These are phyloP conservation scores for Eurotiales sp. DNA, from an alignment of 2,329 filamentous ascomycete genomes.

Conservation along the genomic window DNA sequence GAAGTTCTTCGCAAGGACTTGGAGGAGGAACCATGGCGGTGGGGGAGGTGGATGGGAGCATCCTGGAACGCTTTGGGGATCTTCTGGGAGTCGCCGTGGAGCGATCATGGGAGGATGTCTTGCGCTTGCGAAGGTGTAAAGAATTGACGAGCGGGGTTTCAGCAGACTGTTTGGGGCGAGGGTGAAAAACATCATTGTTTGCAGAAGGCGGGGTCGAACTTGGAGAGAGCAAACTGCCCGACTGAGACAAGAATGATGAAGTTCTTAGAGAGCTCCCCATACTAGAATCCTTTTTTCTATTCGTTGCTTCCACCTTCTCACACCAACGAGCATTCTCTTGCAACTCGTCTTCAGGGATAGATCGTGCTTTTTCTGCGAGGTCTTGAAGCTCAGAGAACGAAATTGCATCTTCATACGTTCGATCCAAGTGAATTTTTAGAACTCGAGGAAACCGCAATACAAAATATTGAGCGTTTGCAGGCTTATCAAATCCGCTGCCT, in stretches of 20 bases:
- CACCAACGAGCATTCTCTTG: constrained; percentile 61
- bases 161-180: not conserved
- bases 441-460: constrained; percentile 73
- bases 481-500: constrained; percentile 74
- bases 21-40: constrained; percentile 6
- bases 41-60: not conserved
- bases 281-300: constrained; percentile 31
- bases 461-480: constrained; percentile 65
- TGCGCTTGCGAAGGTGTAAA: constrained; percentile 3
- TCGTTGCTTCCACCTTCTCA: constrained; percentile 54
- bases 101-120: not conserved
- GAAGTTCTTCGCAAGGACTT: constrained; percentile 3
- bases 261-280: constrained; percentile 23
- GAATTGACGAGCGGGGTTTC: not conserved
- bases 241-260: constrained; percentile 15
- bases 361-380: constrained; percentile 58
- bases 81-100: not conserved
- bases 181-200: not conserved
- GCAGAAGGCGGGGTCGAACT: not conserved
- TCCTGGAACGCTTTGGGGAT: constrained; percentile 2
- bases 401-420: constrained; percentile 64
- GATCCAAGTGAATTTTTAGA: constrained; percentile 72
- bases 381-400: constrained; percentile 67
- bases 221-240: not conserved
- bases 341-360: constrained; percentile 49